Conservation (phyloP, 2,329 filamentous ascomycete genomes). For the Dichotomopilus funicola region DNA sequence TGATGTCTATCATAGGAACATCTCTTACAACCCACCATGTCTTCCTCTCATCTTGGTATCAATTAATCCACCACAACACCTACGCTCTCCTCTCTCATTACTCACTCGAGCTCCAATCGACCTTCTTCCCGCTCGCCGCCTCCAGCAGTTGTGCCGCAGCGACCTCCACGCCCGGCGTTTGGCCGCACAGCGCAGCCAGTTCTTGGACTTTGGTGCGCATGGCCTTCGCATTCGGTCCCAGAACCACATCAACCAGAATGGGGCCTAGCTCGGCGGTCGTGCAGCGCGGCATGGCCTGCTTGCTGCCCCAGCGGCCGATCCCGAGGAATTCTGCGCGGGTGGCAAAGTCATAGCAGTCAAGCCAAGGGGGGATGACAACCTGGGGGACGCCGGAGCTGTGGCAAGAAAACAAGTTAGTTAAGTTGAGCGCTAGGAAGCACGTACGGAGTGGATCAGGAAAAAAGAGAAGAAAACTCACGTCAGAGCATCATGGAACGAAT, state of each 20-base stretch:
- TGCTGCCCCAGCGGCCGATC: constrained; percentile 31
- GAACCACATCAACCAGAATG: constrained; percentile 14
- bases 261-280: constrained; percentile 14
- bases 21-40: too few relatives aligned
- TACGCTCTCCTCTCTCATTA: too few relatives aligned
- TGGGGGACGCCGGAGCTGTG: constrained; percentile 39
- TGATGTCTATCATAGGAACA: too few relatives aligned
- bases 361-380: constrained; percentile 39
- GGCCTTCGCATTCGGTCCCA: constrained; percentile 2
- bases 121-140: not conserved
- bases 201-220: constrained; percentile 11
- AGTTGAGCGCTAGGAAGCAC: not conserved
- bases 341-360: constrained; percentile 42
- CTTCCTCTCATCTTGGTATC: too few relatives aligned
- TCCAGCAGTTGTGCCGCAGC: constrained; percentile 6
- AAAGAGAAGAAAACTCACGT: constrained; percentile 24
- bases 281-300: constrained; percentile 17
- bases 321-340: constrained; percentile 38
- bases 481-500: constrained; percentile 36
- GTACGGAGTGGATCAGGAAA: not conserved
- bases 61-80: too few relatives aligned
- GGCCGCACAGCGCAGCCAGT: constrained; percentile 9
- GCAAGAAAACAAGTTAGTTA: not conserved
- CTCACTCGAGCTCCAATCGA: too few relatives aligned
- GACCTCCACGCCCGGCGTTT: constrained; percentile 3